These are phyloP conservation scores for Trametes punicea DNA, from an alignment of 768 basidiomycete genomes.

Conservation along the genomic window DNA sequence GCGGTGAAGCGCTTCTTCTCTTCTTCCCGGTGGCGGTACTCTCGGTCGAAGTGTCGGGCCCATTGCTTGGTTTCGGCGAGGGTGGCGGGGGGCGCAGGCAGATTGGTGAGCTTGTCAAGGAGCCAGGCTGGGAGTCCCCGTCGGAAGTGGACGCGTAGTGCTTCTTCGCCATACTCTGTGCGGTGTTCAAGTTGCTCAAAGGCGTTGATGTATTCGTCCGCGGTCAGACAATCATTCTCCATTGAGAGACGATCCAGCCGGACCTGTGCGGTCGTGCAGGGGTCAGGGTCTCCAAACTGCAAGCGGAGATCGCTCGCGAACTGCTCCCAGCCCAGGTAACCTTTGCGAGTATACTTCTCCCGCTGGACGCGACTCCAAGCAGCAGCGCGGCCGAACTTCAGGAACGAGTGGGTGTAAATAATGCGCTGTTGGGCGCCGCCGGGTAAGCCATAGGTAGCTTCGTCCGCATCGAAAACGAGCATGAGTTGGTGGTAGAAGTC, in stretches of 20 bases:
- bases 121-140: not conserved
- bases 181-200: not conserved
- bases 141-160: not conserved
- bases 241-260: not conserved
- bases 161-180: not conserved
- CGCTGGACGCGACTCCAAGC: not conserved
- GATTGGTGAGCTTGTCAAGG: not conserved
- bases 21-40: not conserved
- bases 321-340: not conserved
- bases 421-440: not conserved
- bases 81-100: not conserved
- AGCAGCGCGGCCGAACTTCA: not conserved
- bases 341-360: not conserved
- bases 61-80: not conserved
- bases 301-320: not conserved
- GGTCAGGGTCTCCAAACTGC: not conserved
- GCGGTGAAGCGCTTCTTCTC: not conserved
- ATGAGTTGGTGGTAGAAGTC: not conserved
- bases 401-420: not conserved
- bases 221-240: not conserved
- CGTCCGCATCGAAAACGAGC: not conserved
- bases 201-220: not conserved
- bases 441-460: not conserved
- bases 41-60: not conserved
- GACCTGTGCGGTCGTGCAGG: not conserved